Evolutionary conservation across 352 stramenopile genomes (phyloP), one percentile per base, ranked within the genome.

Genomic region (Globisporangium echinulatum): DNA sequence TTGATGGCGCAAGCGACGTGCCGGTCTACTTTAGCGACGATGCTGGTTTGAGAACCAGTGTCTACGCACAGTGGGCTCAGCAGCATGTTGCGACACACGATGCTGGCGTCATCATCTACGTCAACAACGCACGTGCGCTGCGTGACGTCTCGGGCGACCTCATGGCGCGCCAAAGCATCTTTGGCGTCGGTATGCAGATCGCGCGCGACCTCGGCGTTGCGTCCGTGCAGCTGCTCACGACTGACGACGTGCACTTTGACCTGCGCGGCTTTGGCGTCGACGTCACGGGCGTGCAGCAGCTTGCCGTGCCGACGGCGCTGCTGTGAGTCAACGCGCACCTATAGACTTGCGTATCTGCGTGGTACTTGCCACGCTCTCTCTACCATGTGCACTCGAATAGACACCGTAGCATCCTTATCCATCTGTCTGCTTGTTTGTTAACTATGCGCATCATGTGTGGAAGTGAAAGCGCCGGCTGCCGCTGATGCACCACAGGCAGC

Each of bases 101-200:
- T 15, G 51, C 58, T 8, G 83, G 83, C 14, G 53, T 90, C 5
- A 44, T 92, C 36, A 77, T 91, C 42, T 88, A 87, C 64, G 66
- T 86, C 15, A 72, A 85, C 55, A 74, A 76, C 52, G 80, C 74
- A 38, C 67, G 72, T 33, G 72, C 80, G 49, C 56, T 94, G 48
- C 62, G 90, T 39, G 78, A 89, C 59, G 79, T 92, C 53, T 92
- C 82, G 50, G 85, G 83, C 13, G 80, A 92, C 55, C 67, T 92
- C 42, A 94, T 94, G 85, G 83, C 81, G 42, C 71, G 75, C 54
- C 82, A 93, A 64, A 91, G 82, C 60, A 87, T 92, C 56, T 92
- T 94, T 59, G 85, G 79, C 51, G 84, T 93, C 69, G 77, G 74
- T 9, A 82, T 90, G 75, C 85, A 94, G 68, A 83, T 92, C 46